Evolutionary conservation across 495 filamentous ascomycete genomes (phyloP), one percentile per base, ranked within the genome.

Genomic region (Tuber microsphaerosporum): DNA sequence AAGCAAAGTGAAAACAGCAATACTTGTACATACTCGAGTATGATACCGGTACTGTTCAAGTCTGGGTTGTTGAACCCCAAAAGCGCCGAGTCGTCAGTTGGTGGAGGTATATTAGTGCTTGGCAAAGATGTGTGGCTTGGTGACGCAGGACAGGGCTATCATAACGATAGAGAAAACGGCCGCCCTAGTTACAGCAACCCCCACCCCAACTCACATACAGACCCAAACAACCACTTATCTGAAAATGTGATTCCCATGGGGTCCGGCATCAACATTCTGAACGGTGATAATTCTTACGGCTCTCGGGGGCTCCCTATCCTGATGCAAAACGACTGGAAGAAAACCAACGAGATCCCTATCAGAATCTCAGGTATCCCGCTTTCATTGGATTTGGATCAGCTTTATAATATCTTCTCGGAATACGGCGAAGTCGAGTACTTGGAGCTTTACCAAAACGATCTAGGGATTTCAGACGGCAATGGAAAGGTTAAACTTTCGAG

Each of bases 401-500:
- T 65, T 19, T 83, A 80, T 75, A 70, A 51, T 20, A 72, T 73
- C 10, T 83, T 85, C 69, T 20, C 56, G 19, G 19, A 76, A 6
- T 75, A 83, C 70, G 84, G 84, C 10, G 75, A 68, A 10, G 74
- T 85, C 61, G 75, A 75, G n/a, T 81, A 75, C 39, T 75, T 85
- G 20, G 82, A 85, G 42, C 61, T 85, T 12, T 84, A 71, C 69
- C 77, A 83, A 69, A 74, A 48, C 31, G 39, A 46, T 31, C 73
- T 72, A 20, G 83, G 84, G 8, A 75, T 46, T 6, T 71, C 79
- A 69, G 73, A 83, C 72, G 82, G 81, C 8, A 51, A 5, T 42
- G 84, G 75, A 7, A 84, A 77, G 61, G 75, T 85, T 39, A 82
- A 48, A 65, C 84, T 85, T 65, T 82, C 79, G 68, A 82, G 80